Conservation (phyloP, 495 filamentous ascomycete species). For the Penicillium manginii region DNA sequence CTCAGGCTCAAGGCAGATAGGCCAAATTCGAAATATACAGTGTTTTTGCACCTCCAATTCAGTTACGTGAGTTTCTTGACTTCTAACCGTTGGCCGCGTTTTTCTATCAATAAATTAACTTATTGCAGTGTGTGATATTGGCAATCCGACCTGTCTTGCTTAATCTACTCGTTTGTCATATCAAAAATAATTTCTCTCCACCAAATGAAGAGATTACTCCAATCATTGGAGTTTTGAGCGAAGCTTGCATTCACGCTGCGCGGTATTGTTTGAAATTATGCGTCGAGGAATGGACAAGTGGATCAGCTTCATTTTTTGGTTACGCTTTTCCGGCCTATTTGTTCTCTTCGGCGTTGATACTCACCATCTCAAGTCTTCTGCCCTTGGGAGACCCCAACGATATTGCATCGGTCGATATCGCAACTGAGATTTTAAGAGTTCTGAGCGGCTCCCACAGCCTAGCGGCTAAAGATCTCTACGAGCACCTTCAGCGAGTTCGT, state of each 20-base stretch:
- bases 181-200: conserved; percentile 12
- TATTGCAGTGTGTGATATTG: conserved; percentile 40
- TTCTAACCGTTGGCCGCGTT: background rate
- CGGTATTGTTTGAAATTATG: conserved; percentile 41
- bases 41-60: conserved; percentile 42
- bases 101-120: background rate
- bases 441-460: conserved; percentile 40
- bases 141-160: conserved; percentile 43
- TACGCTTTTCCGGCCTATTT: conserved; percentile 44
- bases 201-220: conserved; percentile 25
- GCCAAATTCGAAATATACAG: conserved; percentile 33
- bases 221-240: conserved; percentile 34
- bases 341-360: conserved; percentile 40
- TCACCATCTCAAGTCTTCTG: conserved; percentile 40
- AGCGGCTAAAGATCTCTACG: conserved; percentile 35
- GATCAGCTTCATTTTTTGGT: conserved; percentile 38
- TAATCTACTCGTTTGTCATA: conserved; percentile 34
- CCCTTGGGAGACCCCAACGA: conserved; percentile 33
- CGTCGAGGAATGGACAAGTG: conserved; percentile 42
- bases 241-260: conserved; percentile 45
- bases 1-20: conserved; percentile 33
- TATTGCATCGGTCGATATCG: conserved; percentile 33
- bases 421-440: conserved; percentile 35
- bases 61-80: conserved; percentile 27
- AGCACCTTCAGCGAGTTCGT: conserved; percentile 32